A percentile compares a stretch with the other conserved stretches of the same genome.
Conservation (phyloP, 2,329 filamentous ascomycete genomes). For the Claviceps africana region DNA sequence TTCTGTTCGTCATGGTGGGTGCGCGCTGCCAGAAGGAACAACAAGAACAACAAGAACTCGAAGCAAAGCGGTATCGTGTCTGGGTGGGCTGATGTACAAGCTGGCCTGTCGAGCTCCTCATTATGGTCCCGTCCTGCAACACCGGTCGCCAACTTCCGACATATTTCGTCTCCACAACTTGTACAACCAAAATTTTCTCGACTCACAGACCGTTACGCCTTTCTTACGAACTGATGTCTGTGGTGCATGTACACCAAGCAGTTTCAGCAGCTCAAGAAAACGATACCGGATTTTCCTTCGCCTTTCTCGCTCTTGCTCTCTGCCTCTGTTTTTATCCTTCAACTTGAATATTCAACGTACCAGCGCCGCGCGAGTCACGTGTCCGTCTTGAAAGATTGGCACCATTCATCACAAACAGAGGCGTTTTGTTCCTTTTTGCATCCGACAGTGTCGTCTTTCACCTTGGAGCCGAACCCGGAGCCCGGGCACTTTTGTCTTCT, state of each 20-base stretch:
- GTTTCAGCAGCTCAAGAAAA: slow-evolving; percentile 21
- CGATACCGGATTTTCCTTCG: slow-evolving; percentile 29
- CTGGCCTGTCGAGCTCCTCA: too few relatives aligned
- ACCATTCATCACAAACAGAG: slow-evolving; percentile 29
- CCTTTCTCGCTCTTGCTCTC: neutral
- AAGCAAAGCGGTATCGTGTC: slow-evolving; percentile 20
- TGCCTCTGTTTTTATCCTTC: slow-evolving; percentile 13
- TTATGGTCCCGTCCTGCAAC: slow-evolving; percentile 5
- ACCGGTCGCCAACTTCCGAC: slow-evolving; percentile 15
- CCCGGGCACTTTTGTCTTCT: neutral
- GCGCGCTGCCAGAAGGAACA: too few relatives aligned
- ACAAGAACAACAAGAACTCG: slow-evolving; percentile 19
- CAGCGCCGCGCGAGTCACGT: slow-evolving; percentile 11
- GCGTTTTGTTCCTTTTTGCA: slow-evolving; percentile 16
- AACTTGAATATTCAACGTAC: slow-evolving; percentile 11
- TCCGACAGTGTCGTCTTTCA: slow-evolving; percentile 12
- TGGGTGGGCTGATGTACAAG: too few relatives aligned
- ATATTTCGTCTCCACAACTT: slow-evolving; percentile 17
- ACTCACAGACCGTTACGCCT: slow-evolving; percentile 23
- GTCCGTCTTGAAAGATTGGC: slow-evolving; percentile 21
- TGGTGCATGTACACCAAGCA: slow-evolving; percentile 9
- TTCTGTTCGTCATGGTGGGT: slow-evolving; percentile 35
- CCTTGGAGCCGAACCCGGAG: slow-evolving; percentile 7
- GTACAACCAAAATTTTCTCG: slow-evolving; percentile 36
- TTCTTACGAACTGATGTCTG: slow-evolving; percentile 14